A percentile compares a stretch with the other conserved stretches of the same genome.
phyloP scores from a whole-genome alignment of 139 green algal genomes.

The Medakamo hakoo region DNA sequence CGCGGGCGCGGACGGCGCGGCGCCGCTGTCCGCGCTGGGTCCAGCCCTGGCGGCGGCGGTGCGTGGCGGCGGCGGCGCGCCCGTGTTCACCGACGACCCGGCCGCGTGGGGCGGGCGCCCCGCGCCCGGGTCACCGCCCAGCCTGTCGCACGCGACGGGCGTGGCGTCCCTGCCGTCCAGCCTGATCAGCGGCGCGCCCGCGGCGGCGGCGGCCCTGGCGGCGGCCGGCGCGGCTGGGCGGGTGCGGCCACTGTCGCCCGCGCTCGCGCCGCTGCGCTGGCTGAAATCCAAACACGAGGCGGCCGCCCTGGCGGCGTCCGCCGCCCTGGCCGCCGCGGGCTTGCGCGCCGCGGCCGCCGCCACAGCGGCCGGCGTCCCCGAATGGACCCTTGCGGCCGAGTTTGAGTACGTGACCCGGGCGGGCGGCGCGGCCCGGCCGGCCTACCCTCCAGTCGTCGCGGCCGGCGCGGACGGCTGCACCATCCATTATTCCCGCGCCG shows the following conservation, averaged over 20 bases:
- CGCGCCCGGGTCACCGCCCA: no score
- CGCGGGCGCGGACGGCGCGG: constrained; percentile 51
- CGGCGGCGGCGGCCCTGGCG: constrained; percentile 12
- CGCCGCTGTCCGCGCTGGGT: constrained; percentile 28
- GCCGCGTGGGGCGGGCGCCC: no score
- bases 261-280: constrained; percentile 40
- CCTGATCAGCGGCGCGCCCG: no score
- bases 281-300: constrained; percentile 51
- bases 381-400: constrained; percentile 24
- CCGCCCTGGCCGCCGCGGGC: constrained; percentile 21
- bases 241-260: constrained; percentile 24
- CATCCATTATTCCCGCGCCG: constrained; percentile 77
- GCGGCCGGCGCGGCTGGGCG: constrained; percentile 1
- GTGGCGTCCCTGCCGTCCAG: no score
- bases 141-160: no score
- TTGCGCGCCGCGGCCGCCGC: constrained; percentile 36
- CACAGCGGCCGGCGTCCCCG: not conserved
- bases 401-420: constrained; percentile 47
- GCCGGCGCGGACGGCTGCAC: constrained; percentile 48
- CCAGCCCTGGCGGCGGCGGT: no score
- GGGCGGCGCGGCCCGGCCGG: constrained; percentile 42
- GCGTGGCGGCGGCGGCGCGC: no score
- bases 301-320: constrained; percentile 37
- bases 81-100: no score
- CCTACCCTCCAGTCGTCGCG: constrained; percentile 60